Percentiles rank a stretch among this genome's conserved stretches.
phyloP scores from a whole-genome alignment of 2,329 filamentous ascomycete genomes.

The Tolypocladium endophyticum region DNA sequence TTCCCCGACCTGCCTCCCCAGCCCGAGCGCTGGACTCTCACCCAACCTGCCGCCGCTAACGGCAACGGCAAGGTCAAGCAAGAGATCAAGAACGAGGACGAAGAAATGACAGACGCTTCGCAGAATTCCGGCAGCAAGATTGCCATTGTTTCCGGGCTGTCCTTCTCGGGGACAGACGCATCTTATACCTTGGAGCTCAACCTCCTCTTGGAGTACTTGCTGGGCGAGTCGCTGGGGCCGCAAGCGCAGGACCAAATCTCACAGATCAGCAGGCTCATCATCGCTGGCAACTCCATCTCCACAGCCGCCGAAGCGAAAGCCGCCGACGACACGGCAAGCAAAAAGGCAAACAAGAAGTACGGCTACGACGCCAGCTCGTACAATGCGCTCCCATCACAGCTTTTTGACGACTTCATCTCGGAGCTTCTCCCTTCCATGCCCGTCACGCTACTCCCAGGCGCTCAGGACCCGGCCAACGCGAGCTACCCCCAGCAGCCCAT shows the following conservation, averaged over 20 bases:
- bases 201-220: constrained; percentile 74
- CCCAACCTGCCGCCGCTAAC: constrained; percentile 31
- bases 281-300: constrained; percentile 87
- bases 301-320: constrained; percentile 33
- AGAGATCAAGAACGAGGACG: constrained; percentile 31
- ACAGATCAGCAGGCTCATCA: constrained; percentile 73
- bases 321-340: constrained; percentile 28
- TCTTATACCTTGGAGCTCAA: constrained; percentile 66
- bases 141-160: constrained; percentile 80
- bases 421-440: constrained; percentile 77
- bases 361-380: constrained; percentile 86
- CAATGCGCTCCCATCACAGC: constrained; percentile 73
- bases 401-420: constrained; percentile 74
- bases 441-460: constrained; percentile 78
- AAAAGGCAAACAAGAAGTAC: constrained; percentile 63
- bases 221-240: constrained; percentile 65
- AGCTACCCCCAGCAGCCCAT: constrained; percentile 88
- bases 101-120: constrained; percentile 45
- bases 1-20: constrained; percentile 80
- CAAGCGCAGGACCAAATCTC: constrained; percentile 47
- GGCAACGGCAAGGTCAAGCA: constrained; percentile 19
- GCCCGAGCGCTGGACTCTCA: constrained; percentile 65
- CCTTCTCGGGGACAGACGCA: constrained; percentile 63
- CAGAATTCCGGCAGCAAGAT: constrained; percentile 42
- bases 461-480: constrained; percentile 76